Conservation (phyloP, 148 eudicot species). For the Bassia scoparia region DNA sequence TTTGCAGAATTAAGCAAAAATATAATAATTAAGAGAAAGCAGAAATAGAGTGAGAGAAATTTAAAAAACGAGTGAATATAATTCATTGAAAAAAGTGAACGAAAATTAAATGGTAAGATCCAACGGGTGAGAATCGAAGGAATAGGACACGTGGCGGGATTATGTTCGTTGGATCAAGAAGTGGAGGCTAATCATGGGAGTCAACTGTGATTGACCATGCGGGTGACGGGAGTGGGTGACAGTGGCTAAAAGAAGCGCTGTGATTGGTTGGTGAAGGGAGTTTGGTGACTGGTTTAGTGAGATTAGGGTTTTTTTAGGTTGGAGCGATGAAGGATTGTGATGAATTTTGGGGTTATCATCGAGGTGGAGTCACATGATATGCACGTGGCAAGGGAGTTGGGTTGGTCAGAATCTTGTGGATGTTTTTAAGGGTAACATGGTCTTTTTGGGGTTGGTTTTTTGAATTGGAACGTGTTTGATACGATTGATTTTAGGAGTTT, state of each 20-base stretch:
- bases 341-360: no score
- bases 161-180: not conserved
- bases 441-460: no score
- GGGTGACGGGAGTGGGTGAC: not conserved
- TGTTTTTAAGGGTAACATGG: no score
- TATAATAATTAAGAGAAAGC: not conserved
- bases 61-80: not conserved
- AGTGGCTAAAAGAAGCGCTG: not conserved
- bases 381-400: no score
- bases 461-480: no score
- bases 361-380: no score
- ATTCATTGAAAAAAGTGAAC: slow-evolving; percentile 12
- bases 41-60: not conserved
- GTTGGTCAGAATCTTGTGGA: no score
- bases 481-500: no score
- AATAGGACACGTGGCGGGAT: slow-evolving; percentile 10
- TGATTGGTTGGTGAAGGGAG: no score
- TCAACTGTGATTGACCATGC: not conserved
- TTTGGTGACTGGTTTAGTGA: no score
- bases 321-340: no score
- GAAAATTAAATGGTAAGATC: slow-evolving; percentile 14
- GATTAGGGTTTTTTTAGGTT: no score
- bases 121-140: slow-evolving; percentile 8
- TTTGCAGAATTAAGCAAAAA: not conserved
- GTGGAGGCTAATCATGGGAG: not conserved